These are phyloP conservation scores for Pseudocercospora cruenta DNA, from an alignment of 2,329 filamentous ascomycete genomes.

Conservation along the genomic window DNA sequence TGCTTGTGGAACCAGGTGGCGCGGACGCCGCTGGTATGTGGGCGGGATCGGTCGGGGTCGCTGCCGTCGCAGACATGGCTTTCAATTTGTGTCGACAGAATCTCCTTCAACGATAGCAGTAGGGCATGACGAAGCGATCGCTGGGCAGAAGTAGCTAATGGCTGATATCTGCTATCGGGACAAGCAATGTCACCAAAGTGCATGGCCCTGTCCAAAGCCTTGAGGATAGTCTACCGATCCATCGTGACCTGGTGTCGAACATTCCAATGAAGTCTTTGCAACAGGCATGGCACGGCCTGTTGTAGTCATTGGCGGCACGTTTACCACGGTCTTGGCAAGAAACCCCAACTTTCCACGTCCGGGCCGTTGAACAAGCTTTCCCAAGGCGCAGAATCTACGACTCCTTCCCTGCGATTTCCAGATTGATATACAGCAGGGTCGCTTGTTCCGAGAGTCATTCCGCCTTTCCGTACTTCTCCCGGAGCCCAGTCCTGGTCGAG, in stretches of 20 bases:
- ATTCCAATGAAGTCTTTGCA: neutral
- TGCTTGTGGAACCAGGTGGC: slow-evolving; percentile 20
- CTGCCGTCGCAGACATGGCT: neutral
- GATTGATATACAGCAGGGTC: neutral
- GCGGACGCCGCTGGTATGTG: slow-evolving; percentile 17
- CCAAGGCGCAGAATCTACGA: neutral
- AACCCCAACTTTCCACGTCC: neutral
- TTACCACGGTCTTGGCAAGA: neutral
- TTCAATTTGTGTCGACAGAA: neutral
- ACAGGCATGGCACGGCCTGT: slow-evolving; percentile 2
- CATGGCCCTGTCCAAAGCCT: neutral
- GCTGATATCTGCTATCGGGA: neutral
- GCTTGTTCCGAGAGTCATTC: neutral
- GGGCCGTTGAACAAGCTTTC: neutral
- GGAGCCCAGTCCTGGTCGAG: neutral
- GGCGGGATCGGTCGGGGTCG: slow-evolving; percentile 4
- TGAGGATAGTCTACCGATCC: neutral
- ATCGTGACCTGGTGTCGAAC: neutral
- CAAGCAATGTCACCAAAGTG: neutral
- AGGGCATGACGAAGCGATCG: neutral
- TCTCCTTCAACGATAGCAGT: neutral
- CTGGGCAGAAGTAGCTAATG: neutral
- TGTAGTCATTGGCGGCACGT: neutral
- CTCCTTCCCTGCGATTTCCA: neutral
- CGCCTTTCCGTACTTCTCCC: neutral